A percentile compares a stretch with the other conserved stretches of the same genome.
Evolutionary conservation across 1,284 basidiomycete species (phyloP).

Genomic region (Neolentinus lepideus): DNA sequence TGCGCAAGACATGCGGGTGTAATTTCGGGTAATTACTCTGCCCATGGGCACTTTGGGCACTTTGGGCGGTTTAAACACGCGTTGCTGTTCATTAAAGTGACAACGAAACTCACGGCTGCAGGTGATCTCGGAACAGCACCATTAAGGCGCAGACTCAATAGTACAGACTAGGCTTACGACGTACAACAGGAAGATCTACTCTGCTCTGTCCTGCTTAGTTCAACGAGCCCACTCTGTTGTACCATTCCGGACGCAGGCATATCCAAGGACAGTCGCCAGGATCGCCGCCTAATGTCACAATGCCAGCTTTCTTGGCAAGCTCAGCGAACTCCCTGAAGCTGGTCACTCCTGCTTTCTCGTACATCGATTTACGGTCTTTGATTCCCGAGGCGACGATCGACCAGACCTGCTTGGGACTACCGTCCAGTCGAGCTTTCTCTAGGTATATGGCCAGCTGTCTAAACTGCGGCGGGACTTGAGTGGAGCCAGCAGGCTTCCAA

Average conservation of each 20-base stretch:
- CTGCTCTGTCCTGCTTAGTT: neutral
- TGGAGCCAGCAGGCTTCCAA: neutral
- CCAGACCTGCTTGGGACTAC: constrained; percentile 26
- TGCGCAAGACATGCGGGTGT: too few species aligned
- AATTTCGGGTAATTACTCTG: too few species aligned
- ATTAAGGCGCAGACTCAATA: too few species aligned
- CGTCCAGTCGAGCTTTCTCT: constrained; percentile 25
- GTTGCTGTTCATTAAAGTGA: too few species aligned
- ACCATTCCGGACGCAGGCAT: constrained; percentile 20
- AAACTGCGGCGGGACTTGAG: constrained; percentile 8
- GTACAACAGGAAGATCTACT: neutral
- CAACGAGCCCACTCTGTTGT: neutral
- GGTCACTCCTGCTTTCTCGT: constrained; percentile 31
- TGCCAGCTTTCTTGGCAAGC: constrained; percentile 34
- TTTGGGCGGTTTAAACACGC: too few species aligned
- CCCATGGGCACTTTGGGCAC: too few species aligned
- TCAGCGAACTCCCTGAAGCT: constrained; percentile 38
- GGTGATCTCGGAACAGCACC: too few species aligned
- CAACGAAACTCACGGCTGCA: too few species aligned
- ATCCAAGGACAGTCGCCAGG: constrained; percentile 37
- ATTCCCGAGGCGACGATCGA: constrained; percentile 28
- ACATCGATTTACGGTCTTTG: constrained; percentile 27
- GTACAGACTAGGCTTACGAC: neutral
- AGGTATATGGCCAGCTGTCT: constrained; percentile 18
- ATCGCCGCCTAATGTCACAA: constrained; percentile 41